These are phyloP conservation scores for Brassica incana DNA, from an alignment of 345 rosid genomes.

Conservation along the genomic window DNA sequence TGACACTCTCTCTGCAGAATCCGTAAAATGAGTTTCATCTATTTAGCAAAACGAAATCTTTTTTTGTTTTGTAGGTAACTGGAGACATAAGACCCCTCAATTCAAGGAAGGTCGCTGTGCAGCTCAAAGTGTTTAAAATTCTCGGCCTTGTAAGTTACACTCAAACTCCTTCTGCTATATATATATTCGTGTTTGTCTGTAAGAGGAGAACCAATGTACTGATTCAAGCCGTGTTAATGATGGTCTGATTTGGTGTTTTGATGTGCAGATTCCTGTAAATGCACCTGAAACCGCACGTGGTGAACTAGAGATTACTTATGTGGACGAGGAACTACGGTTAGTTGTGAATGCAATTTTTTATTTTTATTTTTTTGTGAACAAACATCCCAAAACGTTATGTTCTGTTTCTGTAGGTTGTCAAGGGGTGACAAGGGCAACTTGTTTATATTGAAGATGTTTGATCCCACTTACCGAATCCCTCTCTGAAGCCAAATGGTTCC, in stretches of 20 bases:
- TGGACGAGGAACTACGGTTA: constrained; percentile 61
- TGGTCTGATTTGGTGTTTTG: neutral
- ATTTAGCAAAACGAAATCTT: neutral
- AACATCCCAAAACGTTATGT: neutral
- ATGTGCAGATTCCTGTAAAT: constrained; percentile 52
- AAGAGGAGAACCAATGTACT: neutral
- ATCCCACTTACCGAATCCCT: constrained; percentile 81
- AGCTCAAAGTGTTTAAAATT: constrained; percentile 76
- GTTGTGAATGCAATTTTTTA: constrained; percentile 10
- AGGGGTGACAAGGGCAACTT: constrained; percentile 92
- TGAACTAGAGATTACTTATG: constrained; percentile 60
- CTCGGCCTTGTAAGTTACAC: constrained; percentile 63
- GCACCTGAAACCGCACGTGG: constrained; percentile 69
- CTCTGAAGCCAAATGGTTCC: constrained; percentile 15
- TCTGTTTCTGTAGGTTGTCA: constrained; percentile 54
- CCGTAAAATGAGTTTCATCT: neutral
- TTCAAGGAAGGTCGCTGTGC: constrained; percentile 75
- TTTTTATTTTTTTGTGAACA: neutral
- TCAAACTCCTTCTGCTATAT: neutral
- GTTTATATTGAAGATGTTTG: constrained; percentile 89
- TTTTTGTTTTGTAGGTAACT: constrained; percentile 56
- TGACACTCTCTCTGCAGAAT: neutral
- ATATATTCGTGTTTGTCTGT: neutral
- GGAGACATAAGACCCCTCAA: constrained; percentile 82
- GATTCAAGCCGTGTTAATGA: neutral